Conservation (phyloP, 208 protist species). For the Trichomonas vaginalis region DNA sequence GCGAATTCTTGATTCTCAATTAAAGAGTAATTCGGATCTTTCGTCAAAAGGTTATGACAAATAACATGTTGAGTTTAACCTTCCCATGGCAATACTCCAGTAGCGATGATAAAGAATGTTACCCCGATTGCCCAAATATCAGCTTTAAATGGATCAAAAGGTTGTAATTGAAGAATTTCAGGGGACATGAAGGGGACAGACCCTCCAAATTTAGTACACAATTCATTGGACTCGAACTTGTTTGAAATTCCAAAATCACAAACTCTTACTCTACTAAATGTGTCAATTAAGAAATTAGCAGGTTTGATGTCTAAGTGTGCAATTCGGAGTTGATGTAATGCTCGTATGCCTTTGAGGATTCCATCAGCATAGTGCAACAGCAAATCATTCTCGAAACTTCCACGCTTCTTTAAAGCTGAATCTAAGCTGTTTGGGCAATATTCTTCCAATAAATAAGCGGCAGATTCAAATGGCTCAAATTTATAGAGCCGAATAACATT, state of each 20-base stretch:
- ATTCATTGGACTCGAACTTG: neutral
- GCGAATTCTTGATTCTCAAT: neutral
- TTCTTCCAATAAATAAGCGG: no score
- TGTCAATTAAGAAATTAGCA: neutral
- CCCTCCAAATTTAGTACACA: neutral
- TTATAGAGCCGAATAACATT: no score
- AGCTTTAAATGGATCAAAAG: neutral
- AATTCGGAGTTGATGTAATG: neutral
- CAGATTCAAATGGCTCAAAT: no score
- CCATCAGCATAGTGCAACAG: no score
- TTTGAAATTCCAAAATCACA: neutral
- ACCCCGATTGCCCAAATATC: neutral
- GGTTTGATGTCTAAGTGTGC: neutral
- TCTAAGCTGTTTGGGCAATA: no score
- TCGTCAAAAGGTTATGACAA: no score
- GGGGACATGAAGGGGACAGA: neutral
- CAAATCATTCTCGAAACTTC: no score
- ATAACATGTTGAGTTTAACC: neutral
- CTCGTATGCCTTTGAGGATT: no score
- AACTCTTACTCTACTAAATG: neutral
- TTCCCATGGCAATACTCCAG: neutral
- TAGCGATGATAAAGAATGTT: neutral
- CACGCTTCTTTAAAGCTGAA: no score
- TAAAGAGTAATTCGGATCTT: neutral
- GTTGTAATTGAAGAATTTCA: neutral